A percentile compares a stretch with the other conserved stretches of the same genome.
Conservation (phyloP, 257 asterid species). For the Penstemon newberryi region DNA sequence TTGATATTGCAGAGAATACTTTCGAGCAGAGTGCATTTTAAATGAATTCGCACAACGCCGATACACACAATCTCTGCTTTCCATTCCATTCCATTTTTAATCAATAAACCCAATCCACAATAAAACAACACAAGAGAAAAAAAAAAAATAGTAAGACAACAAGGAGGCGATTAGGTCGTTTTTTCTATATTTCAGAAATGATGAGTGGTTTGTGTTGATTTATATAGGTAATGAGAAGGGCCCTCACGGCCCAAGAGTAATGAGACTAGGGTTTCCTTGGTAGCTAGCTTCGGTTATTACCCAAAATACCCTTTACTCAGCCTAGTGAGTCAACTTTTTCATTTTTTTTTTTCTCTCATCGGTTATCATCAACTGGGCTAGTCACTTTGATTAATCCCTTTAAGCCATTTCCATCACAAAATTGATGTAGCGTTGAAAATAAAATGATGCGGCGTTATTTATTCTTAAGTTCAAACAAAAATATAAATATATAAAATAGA, state of each 20-base stretch:
- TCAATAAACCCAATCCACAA: neutral
- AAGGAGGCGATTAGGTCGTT: too few relatives aligned
- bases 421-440: too few relatives aligned
- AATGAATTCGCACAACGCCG: conserved; percentile 40
- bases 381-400: neutral
- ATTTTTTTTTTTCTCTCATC: too few relatives aligned
- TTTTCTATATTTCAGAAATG: neutral
- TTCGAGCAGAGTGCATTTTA: conserved; percentile 51
- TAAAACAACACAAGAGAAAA: neutral
- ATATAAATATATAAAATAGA: too few relatives aligned
- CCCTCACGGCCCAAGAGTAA: neutral
- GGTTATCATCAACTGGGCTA: neutral
- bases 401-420: too few relatives aligned
- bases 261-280: conserved; percentile 23
- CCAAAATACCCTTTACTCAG: neutral
- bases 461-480: too few relatives aligned
- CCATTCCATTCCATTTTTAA: neutral
- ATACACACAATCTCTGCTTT: conserved; percentile 56
- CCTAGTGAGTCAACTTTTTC: neutral
- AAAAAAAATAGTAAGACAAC: neutral
- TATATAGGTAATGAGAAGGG: neutral
- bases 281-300: neutral
- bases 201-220: neutral
- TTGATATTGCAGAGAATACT: conserved; percentile 49
- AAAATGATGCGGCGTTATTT: too few relatives aligned